phyloP scores from a whole-genome alignment of 495 filamentous ascomycete genomes.

The Trichoderma virens region DNA sequence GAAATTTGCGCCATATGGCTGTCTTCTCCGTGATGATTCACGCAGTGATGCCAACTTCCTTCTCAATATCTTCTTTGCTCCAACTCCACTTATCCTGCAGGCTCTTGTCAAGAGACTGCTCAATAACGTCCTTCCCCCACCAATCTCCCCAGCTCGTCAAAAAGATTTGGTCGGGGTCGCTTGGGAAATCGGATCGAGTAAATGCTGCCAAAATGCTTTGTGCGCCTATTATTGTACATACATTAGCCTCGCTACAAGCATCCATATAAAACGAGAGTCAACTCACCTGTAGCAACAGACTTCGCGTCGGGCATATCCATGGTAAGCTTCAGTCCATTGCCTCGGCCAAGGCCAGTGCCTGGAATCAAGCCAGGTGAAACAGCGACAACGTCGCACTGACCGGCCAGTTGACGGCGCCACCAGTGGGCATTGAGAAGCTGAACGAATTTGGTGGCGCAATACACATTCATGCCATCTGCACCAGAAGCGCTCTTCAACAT shows the following conservation, averaged over 20 bases:
- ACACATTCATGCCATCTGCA: conserved; percentile 16
- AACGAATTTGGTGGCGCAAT: conserved; percentile 34
- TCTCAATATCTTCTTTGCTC: conserved; percentile 34
- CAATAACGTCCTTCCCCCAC: conserved; percentile 36
- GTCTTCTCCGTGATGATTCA: neutral
- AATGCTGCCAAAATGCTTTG: conserved; percentile 33
- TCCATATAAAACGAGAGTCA: neutral
- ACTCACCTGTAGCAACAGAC: conserved; percentile 30
- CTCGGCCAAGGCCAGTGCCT: conserved; percentile 24
- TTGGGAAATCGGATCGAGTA: conserved; percentile 33
- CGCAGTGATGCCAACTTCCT: conserved; percentile 25
- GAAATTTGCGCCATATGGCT: neutral
- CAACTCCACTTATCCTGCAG: conserved; percentile 39
- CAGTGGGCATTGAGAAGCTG: conserved; percentile 38
- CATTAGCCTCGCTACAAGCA: neutral
- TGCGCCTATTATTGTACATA: conserved; percentile 21
- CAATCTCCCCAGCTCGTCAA: conserved; percentile 43
- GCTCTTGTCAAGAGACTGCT: conserved; percentile 25
- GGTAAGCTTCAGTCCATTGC: conserved; percentile 13
- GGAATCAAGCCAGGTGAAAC: conserved; percentile 39
- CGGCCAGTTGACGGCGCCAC: conserved; percentile 39
- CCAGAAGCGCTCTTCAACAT: conserved; percentile 26
- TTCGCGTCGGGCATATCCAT: conserved; percentile 29
- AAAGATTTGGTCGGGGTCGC: conserved; percentile 38
- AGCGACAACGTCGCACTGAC: conserved; percentile 30